These are phyloP conservation scores for Lichtheimia ornata DNA, from an alignment of 371 early-diverging fungal genomes.

Conservation along the genomic window DNA sequence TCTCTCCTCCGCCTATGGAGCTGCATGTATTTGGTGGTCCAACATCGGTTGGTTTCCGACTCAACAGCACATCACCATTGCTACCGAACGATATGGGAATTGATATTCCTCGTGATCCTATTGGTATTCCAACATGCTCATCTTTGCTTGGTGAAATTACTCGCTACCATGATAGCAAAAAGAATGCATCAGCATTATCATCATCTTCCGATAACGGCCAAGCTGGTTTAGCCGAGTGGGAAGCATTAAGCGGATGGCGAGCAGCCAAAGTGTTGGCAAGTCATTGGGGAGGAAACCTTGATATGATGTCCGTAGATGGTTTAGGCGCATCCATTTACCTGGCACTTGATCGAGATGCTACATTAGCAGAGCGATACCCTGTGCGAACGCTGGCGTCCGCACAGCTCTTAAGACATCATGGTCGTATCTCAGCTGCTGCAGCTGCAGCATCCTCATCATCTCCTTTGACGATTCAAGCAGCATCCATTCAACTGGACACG, in stretches of 20 bases:
- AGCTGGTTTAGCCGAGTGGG: conserved; percentile 22
- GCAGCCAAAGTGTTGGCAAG: conserved; percentile 49
- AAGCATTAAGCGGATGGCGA: conserved; percentile 33
- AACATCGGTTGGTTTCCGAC: conserved; percentile 39
- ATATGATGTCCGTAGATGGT: conserved; percentile 71
- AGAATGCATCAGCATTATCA: conserved; percentile 27
- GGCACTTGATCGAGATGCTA: conserved; percentile 63
- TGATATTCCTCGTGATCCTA: conserved; percentile 37
- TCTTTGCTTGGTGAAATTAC: conserved; percentile 30
- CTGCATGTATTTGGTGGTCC: conserved; percentile 40
- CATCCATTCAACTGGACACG: conserved; percentile 18
- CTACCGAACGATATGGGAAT: conserved; percentile 15
- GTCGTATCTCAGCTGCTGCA: conserved; percentile 29
- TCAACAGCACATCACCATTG: conserved; percentile 26
- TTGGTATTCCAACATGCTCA: conserved; percentile 47
- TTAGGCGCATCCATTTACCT: conserved; percentile 76
- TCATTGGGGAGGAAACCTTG: conserved; percentile 79
- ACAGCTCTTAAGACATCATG: conserved; percentile 34
- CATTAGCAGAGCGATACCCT: conserved; percentile 56
- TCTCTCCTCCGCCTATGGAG: conserved; percentile 4
- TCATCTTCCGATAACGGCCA: neutral
- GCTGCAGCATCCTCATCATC: conserved; percentile 10
- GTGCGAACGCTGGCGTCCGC: conserved; percentile 25
- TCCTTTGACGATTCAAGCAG: conserved; percentile 16
- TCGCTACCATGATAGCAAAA: neutral